Evolutionary conservation across 805 yeast species (phyloP), one percentile per base, ranked within the genome.

Genomic region (Dipodascopsis uninucleata): DNA sequence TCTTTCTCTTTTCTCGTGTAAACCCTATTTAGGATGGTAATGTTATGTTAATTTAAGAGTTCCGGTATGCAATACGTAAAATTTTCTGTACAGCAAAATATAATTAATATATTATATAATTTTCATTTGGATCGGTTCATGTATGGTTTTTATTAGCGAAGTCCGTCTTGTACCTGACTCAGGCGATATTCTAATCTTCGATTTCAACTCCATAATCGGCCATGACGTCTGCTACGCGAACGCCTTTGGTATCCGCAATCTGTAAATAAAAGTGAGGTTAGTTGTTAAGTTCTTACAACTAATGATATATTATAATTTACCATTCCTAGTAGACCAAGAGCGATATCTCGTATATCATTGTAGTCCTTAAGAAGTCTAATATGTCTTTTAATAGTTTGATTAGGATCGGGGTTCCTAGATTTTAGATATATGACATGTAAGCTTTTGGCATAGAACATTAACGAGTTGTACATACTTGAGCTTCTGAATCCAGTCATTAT

Each of bases 281-380:
- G 36, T 36, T 35, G 5, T n/a, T 23, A 10, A 25, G 5, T 25
- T 40, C 20, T 28, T 18, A 20, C 35, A 20, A 17, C 22, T 28
- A 32, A 17, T 31, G 9, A 16, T 7, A n/a, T 18, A 16, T 4
- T 16, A 14, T 18, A 33, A 23, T 49, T 26, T 36, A 82, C 78
- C 67, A 79, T 61, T 31, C 75, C 73, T 8, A 79, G 72, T 49
- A 82, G 59, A 5, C 74, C 71, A 41, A 79, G 57, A 0, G 85
- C 84, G 1, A 72, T 69, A 57, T 82, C 88, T 55, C 76, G 74
- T 20, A 82, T 62, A 48, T 80, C 85, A 56, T 82, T 79, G 61
- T 81, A 82, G 42, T 67, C 63, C 49, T 78, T 77, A 31, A 82
- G 61, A 40, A 70, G 68, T 22, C 61, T 58, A 20, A 82, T 77